These are phyloP conservation scores for Yamadazyma sp. DNA, from an alignment of 805 yeast species.

Conservation along the genomic window DNA sequence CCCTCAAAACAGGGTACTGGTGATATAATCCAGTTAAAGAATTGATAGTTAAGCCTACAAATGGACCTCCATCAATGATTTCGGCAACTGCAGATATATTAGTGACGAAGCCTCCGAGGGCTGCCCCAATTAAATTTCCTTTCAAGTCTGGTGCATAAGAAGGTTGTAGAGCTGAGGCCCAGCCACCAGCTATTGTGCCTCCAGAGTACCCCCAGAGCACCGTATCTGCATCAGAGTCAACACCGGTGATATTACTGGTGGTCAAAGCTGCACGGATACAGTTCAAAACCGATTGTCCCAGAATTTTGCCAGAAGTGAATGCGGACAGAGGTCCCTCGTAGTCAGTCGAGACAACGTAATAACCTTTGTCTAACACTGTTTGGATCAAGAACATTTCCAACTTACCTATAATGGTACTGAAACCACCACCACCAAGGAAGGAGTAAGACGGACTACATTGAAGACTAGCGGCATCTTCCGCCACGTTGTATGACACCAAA, in stretches of 20 bases:
- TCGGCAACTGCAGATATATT: slow-evolving; percentile 27
- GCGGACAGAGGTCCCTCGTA: slow-evolving; percentile 34
- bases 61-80: slow-evolving; percentile 23
- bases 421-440: slow-evolving; percentile 19
- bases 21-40: slow-evolving; percentile 28
- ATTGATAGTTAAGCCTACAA: slow-evolving; percentile 27
- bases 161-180: slow-evolving; percentile 37
- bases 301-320: slow-evolving; percentile 29
- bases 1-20: slow-evolving; percentile 26
- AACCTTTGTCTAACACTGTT: slow-evolving; percentile 27
- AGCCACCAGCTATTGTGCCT: slow-evolving; percentile 33
- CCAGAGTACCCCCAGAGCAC: slow-evolving; percentile 37
- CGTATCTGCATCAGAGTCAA: slow-evolving; percentile 17
- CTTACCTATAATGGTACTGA: slow-evolving; percentile 16
- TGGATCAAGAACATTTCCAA: slow-evolving; percentile 20
- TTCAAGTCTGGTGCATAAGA: slow-evolving; percentile 31
- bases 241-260: slow-evolving; percentile 18
- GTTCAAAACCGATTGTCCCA: slow-evolving; percentile 31
- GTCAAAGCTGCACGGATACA: slow-evolving; percentile 28
- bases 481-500: slow-evolving; percentile 27
- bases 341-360: slow-evolving; percentile 33
- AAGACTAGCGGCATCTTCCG: slow-evolving; percentile 26
- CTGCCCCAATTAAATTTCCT: slow-evolving; percentile 26
- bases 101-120: slow-evolving; percentile 34
- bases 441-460: slow-evolving; percentile 30